Evolutionary conservation across 306 rosid species (phyloP), one percentile per base, ranked within the genome.

Genomic region (Rosa persica): DNA sequence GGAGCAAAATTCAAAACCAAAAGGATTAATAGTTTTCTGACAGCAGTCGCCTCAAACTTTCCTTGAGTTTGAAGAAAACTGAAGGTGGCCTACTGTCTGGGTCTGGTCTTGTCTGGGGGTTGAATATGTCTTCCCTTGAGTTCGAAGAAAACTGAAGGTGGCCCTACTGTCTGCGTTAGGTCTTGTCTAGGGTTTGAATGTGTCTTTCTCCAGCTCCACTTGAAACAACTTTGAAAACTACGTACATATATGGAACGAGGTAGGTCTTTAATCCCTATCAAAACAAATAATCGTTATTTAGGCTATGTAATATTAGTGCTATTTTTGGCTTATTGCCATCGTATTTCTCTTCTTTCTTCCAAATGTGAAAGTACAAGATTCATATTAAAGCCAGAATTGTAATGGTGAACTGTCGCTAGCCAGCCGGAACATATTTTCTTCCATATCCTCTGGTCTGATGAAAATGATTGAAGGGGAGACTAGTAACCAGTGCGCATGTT

Each of bases 131-230:
- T 72, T 38, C 83, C 90, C 96, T 92, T 94, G 23, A 83, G 67
- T 81, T 80, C 57, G 20, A 92, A 94, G 97, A 40, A 87, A 90
- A 36, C 74, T 39, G 44, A 8, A 36, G 13, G 25, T 39, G 12
- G 25, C 20, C 20, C 42, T 68, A 39, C 68, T 81, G 38, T 70
- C 55, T 65, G 38, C n/a, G n/a, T n/a, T n/a, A n/a, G n/a, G n/a
- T n/a, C n/a, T n/a, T 27, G 4, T 23, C 23, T 10, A 19, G 60
- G 58, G 68, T 34, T 22, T 69, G 76, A 38, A 51, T 61, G 72
- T 83, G 86, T 93, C 97, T 74, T 38, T 87, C 90, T 89, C 94
- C 52, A 85, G 66, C 84, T 86, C 96, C 97, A 90, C 96, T 86
- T 70, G 82, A 83, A 89, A 88, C 97, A 71, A 89, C 96, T 73